Evolutionary conservation across 2,329 filamentous ascomycete species (phyloP), one percentile per base, ranked within the genome.

Genomic region (Tolypocladium album): DNA sequence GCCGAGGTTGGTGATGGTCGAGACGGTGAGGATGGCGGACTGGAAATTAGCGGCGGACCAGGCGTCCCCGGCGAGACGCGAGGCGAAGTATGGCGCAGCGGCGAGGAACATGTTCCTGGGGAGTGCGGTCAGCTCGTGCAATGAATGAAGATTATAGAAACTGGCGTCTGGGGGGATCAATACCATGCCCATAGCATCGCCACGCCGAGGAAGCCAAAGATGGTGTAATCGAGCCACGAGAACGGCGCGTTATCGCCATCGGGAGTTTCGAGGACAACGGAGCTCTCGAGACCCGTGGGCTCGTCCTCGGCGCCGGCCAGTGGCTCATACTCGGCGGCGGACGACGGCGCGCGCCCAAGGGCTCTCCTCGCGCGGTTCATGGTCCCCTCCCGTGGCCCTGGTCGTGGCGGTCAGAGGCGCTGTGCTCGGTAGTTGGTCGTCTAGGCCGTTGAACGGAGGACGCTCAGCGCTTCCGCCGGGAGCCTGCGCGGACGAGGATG

Each of bases 181-280:
- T 83, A 95, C 93, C 93, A 97, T 59, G 93, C 92, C 93, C 93
- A 97, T 53, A 97, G 81, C 94, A 97, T 97, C 58, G 92, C 90
- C 60, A 96, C 81, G 57, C 94, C 94, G 34, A 97, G 79, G 57
- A 96, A 77, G 60, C 88, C 79, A 74, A 97, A 97, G 70, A 96
- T 87, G 67, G 76, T 78, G 75, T 97, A 99, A 72, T 95, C 90
- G 42, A 90, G 70, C 86, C 89, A 92, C 63, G 91, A 96, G 76
- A 96, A 96, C 22, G 79, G 79, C 40, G 75, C 68, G 42, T 77
- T 75, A 20, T 76, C 68, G 45, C 24, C 39, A n/a, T 52, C 39
- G 31, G 15, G 68, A 24, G 66, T 70, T 22, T 74, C 72, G 22
- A 66, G 63, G 8, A 67, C 52, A 36, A 66, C 60, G 8, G 70